Evolutionary conservation across 345 rosid species (phyloP).

Genomic region (Euphorbia pulcherrima): DNA sequence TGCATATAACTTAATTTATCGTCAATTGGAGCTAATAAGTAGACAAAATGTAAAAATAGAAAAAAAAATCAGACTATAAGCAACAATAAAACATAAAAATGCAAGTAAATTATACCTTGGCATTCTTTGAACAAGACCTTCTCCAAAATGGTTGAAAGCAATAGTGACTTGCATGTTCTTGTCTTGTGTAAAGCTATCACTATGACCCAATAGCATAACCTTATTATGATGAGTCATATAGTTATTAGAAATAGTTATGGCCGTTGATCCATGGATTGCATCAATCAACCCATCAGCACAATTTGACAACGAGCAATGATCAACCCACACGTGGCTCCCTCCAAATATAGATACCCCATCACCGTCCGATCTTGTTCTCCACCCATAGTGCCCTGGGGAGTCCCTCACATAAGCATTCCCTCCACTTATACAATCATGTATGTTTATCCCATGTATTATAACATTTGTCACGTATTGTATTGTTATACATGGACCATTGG

Average conservation of each 20-base stretch:
- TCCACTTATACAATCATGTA: slow-evolving; percentile 30
- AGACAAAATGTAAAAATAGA: too few species aligned
- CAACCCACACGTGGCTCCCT: slow-evolving; percentile 34
- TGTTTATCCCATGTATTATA: slow-evolving; percentile 28
- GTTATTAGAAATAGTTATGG: slow-evolving; percentile 28
- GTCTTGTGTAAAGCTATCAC: slow-evolving; percentile 22
- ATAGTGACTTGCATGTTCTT: slow-evolving; percentile 31
- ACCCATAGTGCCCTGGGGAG: slow-evolving; percentile 26
- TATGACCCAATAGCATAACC: slow-evolving; percentile 34
- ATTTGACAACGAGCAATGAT: slow-evolving; percentile 29
- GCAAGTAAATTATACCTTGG: slow-evolving; percentile 29
- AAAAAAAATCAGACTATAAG: too few species aligned
- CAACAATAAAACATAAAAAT: too few species aligned
- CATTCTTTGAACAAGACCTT: slow-evolving; percentile 35
- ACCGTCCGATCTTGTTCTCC: slow-evolving; percentile 34
- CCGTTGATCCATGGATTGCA: slow-evolving; percentile 30
- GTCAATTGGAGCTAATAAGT: too few species aligned
- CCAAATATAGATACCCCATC: slow-evolving; percentile 32
- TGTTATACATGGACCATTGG: slow-evolving; percentile 30
- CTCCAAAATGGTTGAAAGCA: slow-evolving; percentile 34
- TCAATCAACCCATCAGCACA: slow-evolving; percentile 31
- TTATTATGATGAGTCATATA: slow-evolving; percentile 29
- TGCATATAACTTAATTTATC: too few species aligned
- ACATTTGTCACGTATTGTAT: slow-evolving; percentile 31
- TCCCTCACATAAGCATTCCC: slow-evolving; percentile 34